These are phyloP conservation scores for Malus hybrid DNA, from an alignment of 331 rosid species.

Conservation along the genomic window DNA sequence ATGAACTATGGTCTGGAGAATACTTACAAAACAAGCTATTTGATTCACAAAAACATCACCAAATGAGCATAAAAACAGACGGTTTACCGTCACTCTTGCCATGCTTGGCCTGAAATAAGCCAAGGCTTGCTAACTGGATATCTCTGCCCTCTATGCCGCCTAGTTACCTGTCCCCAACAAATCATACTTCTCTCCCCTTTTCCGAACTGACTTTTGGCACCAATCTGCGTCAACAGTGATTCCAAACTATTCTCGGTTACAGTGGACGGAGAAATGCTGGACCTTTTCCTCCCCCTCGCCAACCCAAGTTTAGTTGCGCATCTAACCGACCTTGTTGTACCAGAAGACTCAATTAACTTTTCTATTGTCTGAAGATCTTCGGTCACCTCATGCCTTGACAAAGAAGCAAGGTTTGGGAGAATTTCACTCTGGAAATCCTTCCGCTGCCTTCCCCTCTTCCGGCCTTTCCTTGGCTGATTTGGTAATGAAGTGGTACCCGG, in stretches of 20 bases:
- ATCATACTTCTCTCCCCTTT: conserved; percentile 37
- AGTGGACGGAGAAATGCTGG: conserved; percentile 35
- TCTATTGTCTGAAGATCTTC: conserved; percentile 84
- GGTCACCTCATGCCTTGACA: conserved; percentile 73
- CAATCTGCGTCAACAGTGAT: conserved; percentile 25
- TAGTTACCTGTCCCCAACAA: conserved; percentile 62
- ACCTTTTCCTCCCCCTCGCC: conserved; percentile 36
- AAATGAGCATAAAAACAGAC: conserved; percentile 4
- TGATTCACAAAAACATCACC: conserved; percentile 22
- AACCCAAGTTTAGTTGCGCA: conserved; percentile 30
- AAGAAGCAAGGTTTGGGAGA: conserved; percentile 65
- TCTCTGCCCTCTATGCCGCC: conserved; percentile 66
- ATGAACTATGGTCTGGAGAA: conserved; percentile 8
- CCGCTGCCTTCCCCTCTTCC: conserved; percentile 38
- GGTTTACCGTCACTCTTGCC: conserved; percentile 13
- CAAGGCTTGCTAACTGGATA: conserved; percentile 35
- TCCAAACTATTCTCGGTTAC: conserved; percentile 5
- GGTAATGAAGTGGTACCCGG: conserved; percentile 20
- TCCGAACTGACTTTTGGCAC: conserved; percentile 19
- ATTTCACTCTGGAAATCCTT: conserved; percentile 72
- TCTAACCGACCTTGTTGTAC: conserved; percentile 30
- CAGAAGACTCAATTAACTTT: conserved; percentile 53
- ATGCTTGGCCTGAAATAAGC: conserved; percentile 33
- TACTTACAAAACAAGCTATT: conserved; percentile 35
- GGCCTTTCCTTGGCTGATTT: conserved; percentile 43